These are phyloP conservation scores for Iris pallida DNA, from an alignment of 116 monocot genomes.

Conservation along the genomic window DNA sequence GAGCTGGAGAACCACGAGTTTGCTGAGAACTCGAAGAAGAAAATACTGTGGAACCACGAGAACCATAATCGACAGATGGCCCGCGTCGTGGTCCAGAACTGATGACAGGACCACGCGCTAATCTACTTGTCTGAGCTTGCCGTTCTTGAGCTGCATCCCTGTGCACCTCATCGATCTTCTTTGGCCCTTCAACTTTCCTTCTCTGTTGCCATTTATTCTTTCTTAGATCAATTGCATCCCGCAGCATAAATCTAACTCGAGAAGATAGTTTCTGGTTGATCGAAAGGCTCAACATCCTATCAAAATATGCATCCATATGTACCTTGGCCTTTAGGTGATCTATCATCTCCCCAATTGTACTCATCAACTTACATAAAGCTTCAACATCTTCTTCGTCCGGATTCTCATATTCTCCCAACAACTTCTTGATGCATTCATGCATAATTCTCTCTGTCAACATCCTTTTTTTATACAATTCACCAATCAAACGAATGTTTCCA, in stretches of 20 bases:
- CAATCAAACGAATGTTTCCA: conserved; percentile 80
- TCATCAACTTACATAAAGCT: conserved; percentile 81
- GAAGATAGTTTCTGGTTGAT: conserved; percentile 51
- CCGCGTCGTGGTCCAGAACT: conserved; percentile 39
- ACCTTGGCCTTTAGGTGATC: conserved; percentile 73
- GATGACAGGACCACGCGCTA: conserved; percentile 44
- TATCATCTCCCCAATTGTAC: conserved; percentile 73
- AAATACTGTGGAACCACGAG: conserved; percentile 27
- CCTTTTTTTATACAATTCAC: conserved; percentile 79
- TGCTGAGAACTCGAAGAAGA: conserved; percentile 43
- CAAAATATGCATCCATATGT: conserved; percentile 79
- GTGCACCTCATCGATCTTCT: conserved; percentile 87
- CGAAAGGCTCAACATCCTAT: conserved; percentile 49
- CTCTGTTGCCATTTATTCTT: conserved; percentile 80
- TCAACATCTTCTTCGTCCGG: conserved; percentile 80
- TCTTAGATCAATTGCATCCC: conserved; percentile 74
- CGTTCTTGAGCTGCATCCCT: conserved; percentile 74
- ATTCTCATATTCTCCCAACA: conserved; percentile 45
- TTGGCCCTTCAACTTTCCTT: conserved; percentile 79
- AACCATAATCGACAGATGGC: conserved; percentile 37
- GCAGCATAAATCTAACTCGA: conserved; percentile 69
- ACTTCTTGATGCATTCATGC: conserved; percentile 83
- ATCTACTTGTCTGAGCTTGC: conserved; percentile 60
- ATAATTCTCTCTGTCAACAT: conserved; percentile 87
- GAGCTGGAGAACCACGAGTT: conserved; percentile 29